Base-by-base conservation (phyloP, 805 yeast species). In the Dipodascus albidus region DNA sequence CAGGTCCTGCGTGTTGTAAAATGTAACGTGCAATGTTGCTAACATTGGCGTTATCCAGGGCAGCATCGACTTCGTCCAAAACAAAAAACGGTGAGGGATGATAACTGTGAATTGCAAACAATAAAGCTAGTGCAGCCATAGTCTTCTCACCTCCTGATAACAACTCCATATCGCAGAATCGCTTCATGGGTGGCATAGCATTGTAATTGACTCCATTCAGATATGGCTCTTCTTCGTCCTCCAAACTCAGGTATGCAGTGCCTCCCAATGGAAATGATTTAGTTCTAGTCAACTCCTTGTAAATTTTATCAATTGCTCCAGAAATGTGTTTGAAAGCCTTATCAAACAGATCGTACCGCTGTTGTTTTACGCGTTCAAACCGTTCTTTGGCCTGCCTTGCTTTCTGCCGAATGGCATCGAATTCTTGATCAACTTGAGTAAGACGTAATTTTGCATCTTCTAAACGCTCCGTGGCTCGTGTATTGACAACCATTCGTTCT, bases 51-150 rank as follows among this genome's bases (percentile, higher is more conserved):
- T 86, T 83, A 68, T 93, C 99, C 55, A 93, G 76, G 0, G 98
- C 98, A 0, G 99, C 98, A 70, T 93, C 99, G n/a, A 93, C 89
- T 69, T 93, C 99, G 67, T 93, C 99, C 47, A 93, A 72, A 0
- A 93, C 96, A 65, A 93, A 91, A 65, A 93, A 93, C 31, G 99
- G 99, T 0, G 96, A 84, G 1, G 97, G 97, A 51, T 83, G 91
- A 68, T 73, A 85, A 0, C 95, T 82, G 65, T 93, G 97, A 47
- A 90, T 81, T 0, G 98, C 90, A 70, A 93, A 93, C 50, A 93
- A 68, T 57, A 93, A 72, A 0, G 98, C 97, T 58, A 93, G 71
- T 0, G 99, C 99, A 1, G 99, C 99, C 66, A 93, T 83, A 1
- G 97, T 87, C 65, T 90, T 89, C 65, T 93, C 99, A 53, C 99